phyloP scores from a whole-genome alignment of 441 rosid genomes.

The Populus hybrid region DNA sequence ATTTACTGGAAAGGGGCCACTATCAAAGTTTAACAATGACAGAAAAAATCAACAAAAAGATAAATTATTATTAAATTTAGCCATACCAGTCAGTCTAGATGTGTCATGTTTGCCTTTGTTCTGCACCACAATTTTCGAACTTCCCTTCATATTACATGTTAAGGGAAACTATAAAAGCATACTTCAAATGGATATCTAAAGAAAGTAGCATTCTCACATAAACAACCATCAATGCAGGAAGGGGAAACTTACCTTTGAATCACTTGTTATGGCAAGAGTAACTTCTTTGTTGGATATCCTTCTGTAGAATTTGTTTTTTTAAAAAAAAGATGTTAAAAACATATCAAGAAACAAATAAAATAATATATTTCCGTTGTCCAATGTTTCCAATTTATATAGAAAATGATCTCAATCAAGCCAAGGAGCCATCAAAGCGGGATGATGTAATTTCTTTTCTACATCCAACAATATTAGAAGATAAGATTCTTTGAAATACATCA shows the following conservation, averaged over 20 bases:
- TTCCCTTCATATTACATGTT: slow-evolving; percentile 35
- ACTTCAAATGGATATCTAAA: slow-evolving; percentile 7
- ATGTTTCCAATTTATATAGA: neutral
- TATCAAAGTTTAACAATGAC: neutral
- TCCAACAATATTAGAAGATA: no score
- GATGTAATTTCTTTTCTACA: neutral
- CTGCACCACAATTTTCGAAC: slow-evolving; percentile 33
- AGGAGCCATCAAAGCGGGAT: neutral
- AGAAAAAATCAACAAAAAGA: slow-evolving; percentile 1
- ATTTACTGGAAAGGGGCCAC: slow-evolving; percentile 29
- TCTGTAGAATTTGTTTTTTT: slow-evolving; percentile 34
- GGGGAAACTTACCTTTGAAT: slow-evolving; percentile 44
- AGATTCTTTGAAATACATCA: no score
- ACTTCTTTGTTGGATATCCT: slow-evolving; percentile 35
- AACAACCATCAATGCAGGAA: neutral
- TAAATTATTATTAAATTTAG: neutral
- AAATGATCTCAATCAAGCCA: neutral
- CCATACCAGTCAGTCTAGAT: slow-evolving; percentile 37
- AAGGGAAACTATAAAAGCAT: slow-evolving; percentile 9
- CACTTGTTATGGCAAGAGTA: slow-evolving; percentile 28
- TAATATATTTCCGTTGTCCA: neutral
- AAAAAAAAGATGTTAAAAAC: neutral
- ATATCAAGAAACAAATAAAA: neutral
- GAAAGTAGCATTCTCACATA: neutral
- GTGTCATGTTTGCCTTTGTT: slow-evolving; percentile 31